Evolutionary conservation across 116 monocot genomes (phyloP).

Genomic region (Zostera marina): DNA sequence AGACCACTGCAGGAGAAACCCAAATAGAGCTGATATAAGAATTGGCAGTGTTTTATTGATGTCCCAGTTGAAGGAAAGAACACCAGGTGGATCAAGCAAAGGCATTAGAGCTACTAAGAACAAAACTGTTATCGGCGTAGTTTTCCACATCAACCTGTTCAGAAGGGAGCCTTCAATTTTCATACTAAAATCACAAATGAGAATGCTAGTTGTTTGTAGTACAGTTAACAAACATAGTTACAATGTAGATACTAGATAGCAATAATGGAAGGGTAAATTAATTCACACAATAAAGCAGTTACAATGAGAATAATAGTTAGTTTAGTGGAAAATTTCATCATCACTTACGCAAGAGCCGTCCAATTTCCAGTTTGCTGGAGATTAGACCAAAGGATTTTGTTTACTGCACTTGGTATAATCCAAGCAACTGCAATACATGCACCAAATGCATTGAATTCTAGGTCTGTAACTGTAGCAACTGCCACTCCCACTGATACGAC

Average conservation of each 20-base stretch:
- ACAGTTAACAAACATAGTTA: too few relatives aligned
- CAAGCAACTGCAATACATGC: slow-evolving; percentile 79
- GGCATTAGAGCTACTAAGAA: slow-evolving; percentile 86
- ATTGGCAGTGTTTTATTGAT: slow-evolving; percentile 38
- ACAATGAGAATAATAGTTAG: neutral
- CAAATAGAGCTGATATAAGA: slow-evolving; percentile 65
- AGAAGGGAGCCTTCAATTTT: neutral
- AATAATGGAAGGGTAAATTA: too few relatives aligned
- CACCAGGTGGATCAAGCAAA: slow-evolving; percentile 68
- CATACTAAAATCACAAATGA: neutral
- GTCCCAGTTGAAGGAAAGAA: slow-evolving; percentile 60
- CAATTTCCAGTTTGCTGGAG: slow-evolving; percentile 80
- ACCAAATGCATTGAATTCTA: slow-evolving; percentile 86
- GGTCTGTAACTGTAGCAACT: slow-evolving; percentile 83
- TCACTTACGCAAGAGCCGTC: slow-evolving; percentile 86
- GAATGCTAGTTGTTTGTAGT: too few relatives aligned
- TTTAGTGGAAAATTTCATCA: neutral
- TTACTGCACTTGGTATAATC: slow-evolving; percentile 83
- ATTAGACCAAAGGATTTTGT: slow-evolving; percentile 91
- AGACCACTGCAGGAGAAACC: slow-evolving; percentile 91
- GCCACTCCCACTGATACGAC: slow-evolving; percentile 73
- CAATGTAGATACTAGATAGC: too few relatives aligned
- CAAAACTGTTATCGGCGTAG: slow-evolving; percentile 72
- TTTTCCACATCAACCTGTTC: slow-evolving; percentile 93
- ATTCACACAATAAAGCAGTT: too few relatives aligned